phyloP scores from a whole-genome alignment of 306 rosid species.

The Dicorynia guianensis region DNA sequence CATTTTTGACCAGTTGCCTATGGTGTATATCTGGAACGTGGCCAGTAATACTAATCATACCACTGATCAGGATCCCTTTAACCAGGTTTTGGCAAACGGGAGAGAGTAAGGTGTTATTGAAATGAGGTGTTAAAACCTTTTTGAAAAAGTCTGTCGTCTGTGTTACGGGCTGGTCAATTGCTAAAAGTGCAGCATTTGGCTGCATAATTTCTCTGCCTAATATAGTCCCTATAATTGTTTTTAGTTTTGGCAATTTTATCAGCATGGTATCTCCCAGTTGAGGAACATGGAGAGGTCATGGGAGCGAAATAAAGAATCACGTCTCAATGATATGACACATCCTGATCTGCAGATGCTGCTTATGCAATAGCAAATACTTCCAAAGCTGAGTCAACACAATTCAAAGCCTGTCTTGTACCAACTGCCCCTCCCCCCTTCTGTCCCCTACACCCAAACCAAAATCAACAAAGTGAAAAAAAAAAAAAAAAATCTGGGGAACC shows the following conservation, averaged over 20 bases:
- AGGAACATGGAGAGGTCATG: slow-evolving; percentile 91
- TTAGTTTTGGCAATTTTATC: slow-evolving; percentile 31
- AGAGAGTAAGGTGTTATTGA: no score
- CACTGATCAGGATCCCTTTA: no score
- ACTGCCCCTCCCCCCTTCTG: background rate
- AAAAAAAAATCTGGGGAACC: no score
- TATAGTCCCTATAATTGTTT: background rate
- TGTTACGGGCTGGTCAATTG: slow-evolving; percentile 14
- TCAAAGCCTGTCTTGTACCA: no score
- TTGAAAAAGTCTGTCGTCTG: no score
- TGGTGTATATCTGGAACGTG: no score
- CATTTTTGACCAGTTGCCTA: no score
- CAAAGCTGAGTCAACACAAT: slow-evolving; percentile 28
- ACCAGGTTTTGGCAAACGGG: no score
- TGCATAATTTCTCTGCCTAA: slow-evolving; percentile 25
- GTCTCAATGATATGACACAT: slow-evolving; percentile 95
- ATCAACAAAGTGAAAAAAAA: background rate
- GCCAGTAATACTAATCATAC: no score
- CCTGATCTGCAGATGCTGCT: slow-evolving; percentile 86
- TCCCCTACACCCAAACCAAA: background rate
- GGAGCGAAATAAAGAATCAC: slow-evolving; percentile 95
- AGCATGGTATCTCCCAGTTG: slow-evolving; percentile 50
- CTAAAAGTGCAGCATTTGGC: background rate
- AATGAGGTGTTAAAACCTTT: no score
- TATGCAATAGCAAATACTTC: slow-evolving; percentile 48